Evolutionary conservation across 768 basidiomycete genomes (phyloP).

Genomic region (Suillus plorans): DNA sequence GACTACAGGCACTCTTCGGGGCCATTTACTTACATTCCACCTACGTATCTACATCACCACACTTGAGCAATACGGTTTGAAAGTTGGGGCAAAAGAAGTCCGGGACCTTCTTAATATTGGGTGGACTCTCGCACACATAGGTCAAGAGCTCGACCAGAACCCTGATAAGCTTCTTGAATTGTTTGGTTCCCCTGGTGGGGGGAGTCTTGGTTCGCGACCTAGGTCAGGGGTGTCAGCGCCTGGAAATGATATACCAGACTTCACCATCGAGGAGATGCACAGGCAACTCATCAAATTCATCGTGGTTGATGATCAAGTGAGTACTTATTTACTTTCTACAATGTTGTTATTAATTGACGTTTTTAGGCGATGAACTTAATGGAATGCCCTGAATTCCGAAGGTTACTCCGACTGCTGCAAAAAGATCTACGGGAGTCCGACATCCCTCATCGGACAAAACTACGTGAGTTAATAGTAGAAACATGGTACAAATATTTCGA

Average conservation of each 20-base stretch:
- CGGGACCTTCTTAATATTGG: too few species aligned
- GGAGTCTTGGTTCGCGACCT: too few species aligned
- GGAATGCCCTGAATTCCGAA: neutral
- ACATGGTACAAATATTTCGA: neutral
- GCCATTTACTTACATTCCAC: too few species aligned
- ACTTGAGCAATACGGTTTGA: neutral
- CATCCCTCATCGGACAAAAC: slow-evolving; percentile 11
- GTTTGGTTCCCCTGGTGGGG: too few species aligned
- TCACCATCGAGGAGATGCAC: neutral
- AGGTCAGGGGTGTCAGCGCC: neutral
- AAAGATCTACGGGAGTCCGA: slow-evolving; percentile 9
- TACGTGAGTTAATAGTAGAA: slow-evolving; percentile 3
- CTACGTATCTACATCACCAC: too few species aligned
- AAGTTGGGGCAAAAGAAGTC: too few species aligned
- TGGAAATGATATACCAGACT: neutral
- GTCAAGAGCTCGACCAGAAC: too few species aligned
- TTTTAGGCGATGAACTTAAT: slow-evolving; percentile 5
- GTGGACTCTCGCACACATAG: too few species aligned
- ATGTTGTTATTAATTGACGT: neutral
- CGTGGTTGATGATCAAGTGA: neutral
- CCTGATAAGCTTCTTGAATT: too few species aligned
- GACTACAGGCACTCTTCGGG: too few species aligned
- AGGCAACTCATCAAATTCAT: neutral
- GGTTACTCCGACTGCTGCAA: neutral
- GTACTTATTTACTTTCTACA: neutral